Conservation (phyloP, 2,329 filamentous ascomycete species). For the Tolypocladium album region DNA sequence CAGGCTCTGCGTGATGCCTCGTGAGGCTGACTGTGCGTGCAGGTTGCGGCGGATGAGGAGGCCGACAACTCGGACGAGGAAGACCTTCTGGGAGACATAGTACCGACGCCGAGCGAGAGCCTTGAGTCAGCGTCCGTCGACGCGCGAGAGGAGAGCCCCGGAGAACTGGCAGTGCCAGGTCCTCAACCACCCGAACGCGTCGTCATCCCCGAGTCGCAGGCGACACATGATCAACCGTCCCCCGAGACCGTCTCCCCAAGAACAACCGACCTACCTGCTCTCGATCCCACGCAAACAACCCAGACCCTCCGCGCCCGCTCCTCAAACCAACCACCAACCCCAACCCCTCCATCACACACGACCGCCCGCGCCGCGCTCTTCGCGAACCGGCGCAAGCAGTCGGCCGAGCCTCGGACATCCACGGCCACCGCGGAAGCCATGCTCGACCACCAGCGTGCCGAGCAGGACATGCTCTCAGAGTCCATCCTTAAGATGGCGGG, state of each 20-base stretch:
- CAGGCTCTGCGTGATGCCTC: neutral
- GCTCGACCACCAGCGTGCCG: conserved; percentile 63
- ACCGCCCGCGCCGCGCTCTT: conserved; percentile 34
- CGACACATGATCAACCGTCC: conserved; percentile 4
- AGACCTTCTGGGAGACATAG: conserved; percentile 44
- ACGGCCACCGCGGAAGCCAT: conserved; percentile 56
- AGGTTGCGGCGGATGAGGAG: conserved; percentile 23
- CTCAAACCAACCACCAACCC: conserved; percentile 7
- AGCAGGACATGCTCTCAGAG: conserved; percentile 73
- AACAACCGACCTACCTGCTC: conserved; percentile 2
- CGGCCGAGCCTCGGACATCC: conserved; percentile 24
- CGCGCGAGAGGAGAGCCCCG: conserved; percentile 8
- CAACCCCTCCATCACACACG: conserved; percentile 15
- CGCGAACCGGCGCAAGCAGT: conserved; percentile 22
- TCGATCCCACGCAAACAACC: conserved; percentile 18
- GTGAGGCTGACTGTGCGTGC: conserved; percentile 4
- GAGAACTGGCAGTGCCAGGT: conserved; percentile 8
- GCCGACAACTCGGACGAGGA: conserved; percentile 41
- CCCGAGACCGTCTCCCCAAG: conserved; percentile 4
- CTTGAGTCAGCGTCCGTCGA: conserved; percentile 27
- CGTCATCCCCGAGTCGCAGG: neutral
- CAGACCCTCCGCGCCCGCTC: conserved; percentile 24
- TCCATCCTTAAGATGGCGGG: conserved; percentile 74
- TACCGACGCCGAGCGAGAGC: conserved; percentile 44
- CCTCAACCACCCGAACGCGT: conserved; percentile 1